phyloP scores from a whole-genome alignment of 2,329 filamentous ascomycete species.

The Penicillium sp. region DNA sequence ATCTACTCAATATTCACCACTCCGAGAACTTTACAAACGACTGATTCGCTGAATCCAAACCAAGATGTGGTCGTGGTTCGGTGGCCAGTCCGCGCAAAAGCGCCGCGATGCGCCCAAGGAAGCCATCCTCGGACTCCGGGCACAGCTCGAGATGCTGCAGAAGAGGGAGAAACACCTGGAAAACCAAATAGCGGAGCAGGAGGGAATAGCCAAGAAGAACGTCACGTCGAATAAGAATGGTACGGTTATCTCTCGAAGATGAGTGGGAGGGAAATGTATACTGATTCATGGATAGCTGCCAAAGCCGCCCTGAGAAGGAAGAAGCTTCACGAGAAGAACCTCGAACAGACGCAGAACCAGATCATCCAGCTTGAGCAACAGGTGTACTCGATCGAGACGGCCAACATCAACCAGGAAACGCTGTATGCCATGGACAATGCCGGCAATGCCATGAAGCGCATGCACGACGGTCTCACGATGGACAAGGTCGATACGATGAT shows the following conservation, averaged over 20 bases:
- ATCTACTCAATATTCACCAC: neutral
- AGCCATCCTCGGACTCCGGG: constrained; percentile 81
- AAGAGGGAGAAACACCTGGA: constrained; percentile 92
- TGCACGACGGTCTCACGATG: constrained; percentile 84
- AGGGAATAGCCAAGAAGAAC: constrained; percentile 81
- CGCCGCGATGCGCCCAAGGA: constrained; percentile 94
- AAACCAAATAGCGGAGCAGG: constrained; percentile 89
- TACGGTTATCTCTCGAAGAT: constrained; percentile 46
- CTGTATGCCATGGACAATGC: constrained; percentile 91
- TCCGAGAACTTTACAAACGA: neutral
- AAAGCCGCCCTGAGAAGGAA: constrained; percentile 88
- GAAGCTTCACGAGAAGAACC: constrained; percentile 86
- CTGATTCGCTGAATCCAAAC: neutral
- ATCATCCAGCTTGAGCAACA: constrained; percentile 91
- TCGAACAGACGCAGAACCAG: constrained; percentile 85
- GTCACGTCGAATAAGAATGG: constrained; percentile 86
- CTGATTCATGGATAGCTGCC: constrained; percentile 59
- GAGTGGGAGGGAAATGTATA: neutral
- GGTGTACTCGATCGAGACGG: constrained; percentile 94
- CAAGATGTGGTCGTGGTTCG: constrained; percentile 82
- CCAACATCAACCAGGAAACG: constrained; percentile 98
- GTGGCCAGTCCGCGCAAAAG: constrained; percentile 75
- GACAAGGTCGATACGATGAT: constrained; percentile 95
- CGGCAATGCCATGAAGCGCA: constrained; percentile 83
- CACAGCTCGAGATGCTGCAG: constrained; percentile 94